Conservation (phyloP, 2,329 filamentous ascomycete genomes). For the Fusarium heterosporum region DNA sequence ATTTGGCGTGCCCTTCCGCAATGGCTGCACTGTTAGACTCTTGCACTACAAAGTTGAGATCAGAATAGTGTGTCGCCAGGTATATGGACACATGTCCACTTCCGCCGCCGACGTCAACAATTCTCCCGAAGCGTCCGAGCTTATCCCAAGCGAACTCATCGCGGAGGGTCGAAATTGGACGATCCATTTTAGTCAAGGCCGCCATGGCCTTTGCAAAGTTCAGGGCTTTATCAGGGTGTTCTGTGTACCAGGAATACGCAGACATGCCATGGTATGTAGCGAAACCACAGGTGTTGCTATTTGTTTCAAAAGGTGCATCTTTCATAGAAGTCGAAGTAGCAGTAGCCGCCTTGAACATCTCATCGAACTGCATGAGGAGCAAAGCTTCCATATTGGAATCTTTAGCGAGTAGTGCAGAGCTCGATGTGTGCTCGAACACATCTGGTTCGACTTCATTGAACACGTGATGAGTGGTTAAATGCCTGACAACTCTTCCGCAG, state of each 20-base stretch:
- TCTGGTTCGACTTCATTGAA: neutral
- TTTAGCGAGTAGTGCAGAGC: neutral
- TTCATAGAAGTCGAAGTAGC: neutral
- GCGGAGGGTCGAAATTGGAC: neutral
- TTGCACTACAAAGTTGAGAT: neutral
- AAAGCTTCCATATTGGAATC: neutral
- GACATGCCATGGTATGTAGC: neutral
- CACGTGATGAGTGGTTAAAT: neutral
- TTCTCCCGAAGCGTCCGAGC: neutral
- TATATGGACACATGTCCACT: conserved; percentile 6
- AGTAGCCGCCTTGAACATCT: conserved; percentile 1
- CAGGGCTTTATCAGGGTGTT: neutral
- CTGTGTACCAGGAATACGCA: neutral
- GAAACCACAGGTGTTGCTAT: neutral
- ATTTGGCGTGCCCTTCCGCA: neutral
- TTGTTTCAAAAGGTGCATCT: fast-evolving
- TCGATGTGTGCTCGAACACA: neutral
- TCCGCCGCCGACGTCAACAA: neutral
- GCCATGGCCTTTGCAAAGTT: neutral
- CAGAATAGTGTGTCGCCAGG: neutral
- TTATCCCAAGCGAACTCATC: neutral
- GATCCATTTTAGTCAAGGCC: neutral
- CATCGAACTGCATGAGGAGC: neutral
- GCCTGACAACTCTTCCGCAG: neutral
- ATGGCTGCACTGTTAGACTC: neutral